phyloP scores from a whole-genome alignment of 208 protist species.

The Trypanosoma cruzi region DNA sequence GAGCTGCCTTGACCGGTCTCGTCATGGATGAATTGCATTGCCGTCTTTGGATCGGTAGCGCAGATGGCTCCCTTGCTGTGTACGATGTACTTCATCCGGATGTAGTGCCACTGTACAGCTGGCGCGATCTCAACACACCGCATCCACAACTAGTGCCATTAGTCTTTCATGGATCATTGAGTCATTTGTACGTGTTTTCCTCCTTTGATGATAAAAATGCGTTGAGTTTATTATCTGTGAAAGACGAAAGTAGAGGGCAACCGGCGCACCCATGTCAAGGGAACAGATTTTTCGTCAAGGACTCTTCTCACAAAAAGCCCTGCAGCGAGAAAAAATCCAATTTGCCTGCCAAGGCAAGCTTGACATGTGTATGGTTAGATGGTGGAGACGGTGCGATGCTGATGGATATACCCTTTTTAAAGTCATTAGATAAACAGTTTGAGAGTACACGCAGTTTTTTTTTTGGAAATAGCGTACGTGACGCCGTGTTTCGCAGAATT shows the following conservation, averaged over 20 bases:
- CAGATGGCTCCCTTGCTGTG: slow-evolving; percentile 51
- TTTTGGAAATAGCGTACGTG: background rate
- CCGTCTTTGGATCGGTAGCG: slow-evolving; percentile 43
- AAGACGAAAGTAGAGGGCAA: background rate
- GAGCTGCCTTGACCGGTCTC: slow-evolving; percentile 50
- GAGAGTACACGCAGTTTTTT: background rate
- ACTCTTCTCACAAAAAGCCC: background rate
- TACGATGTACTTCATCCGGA: slow-evolving; percentile 38
- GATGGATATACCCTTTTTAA: slow-evolving; percentile 1
- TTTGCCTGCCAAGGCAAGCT: background rate
- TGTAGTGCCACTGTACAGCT: slow-evolving; percentile 12
- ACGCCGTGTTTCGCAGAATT: slow-evolving; percentile 17
- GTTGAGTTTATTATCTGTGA: background rate
- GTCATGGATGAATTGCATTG: slow-evolving; percentile 38
- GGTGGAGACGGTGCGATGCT: background rate
- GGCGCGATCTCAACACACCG: slow-evolving; percentile 19
- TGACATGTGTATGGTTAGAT: slow-evolving; percentile 18
- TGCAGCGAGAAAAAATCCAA: background rate
- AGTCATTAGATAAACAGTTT: slow-evolving; percentile 11
- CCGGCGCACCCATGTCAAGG: background rate
- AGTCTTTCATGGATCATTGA: background rate
- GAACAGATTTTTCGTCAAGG: background rate
- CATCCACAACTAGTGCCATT: slow-evolving; percentile 19
- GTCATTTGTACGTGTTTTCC: slow-evolving; percentile 19
- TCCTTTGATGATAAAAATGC: background rate